Percentiles rank a stretch among this genome's conserved stretches.
These are phyloP conservation scores for Ogataea populi-albae DNA, from an alignment of 805 yeast genomes.

Conservation along the genomic window DNA sequence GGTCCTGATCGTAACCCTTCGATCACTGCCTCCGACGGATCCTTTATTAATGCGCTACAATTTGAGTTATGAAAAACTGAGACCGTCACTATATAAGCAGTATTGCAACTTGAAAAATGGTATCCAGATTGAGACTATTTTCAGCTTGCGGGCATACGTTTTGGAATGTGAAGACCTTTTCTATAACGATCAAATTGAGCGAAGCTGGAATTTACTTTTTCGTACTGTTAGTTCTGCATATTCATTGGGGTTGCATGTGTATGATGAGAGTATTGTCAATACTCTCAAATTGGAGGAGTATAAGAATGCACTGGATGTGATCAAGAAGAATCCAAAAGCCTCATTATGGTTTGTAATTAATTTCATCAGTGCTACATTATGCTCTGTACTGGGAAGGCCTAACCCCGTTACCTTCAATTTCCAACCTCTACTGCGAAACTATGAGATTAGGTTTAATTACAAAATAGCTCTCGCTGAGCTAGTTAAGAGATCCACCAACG, in stretches of 20 bases:
- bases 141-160: constrained; percentile 48
- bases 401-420: constrained; percentile 47
- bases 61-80: constrained; percentile 22
- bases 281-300: constrained; percentile 31
- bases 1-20: constrained; percentile 41
- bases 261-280: constrained; percentile 32
- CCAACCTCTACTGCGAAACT: constrained; percentile 32
- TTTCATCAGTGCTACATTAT: constrained; percentile 45
- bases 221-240: constrained; percentile 49
- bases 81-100: constrained; percentile 35
- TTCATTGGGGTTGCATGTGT: constrained; percentile 50
- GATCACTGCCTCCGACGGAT: constrained; percentile 31
- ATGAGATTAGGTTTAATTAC: constrained; percentile 35
- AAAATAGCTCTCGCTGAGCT: constrained; percentile 51
- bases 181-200: constrained; percentile 47
- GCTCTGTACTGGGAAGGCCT: constrained; percentile 53
- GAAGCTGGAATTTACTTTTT: constrained; percentile 51
- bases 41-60: constrained; percentile 22
- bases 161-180: constrained; percentile 51
- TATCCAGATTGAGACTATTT: constrained; percentile 43
- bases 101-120: constrained; percentile 46
- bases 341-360: constrained; percentile 51
- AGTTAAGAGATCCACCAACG: constrained; percentile 44
- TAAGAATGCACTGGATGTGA: constrained; percentile 28
- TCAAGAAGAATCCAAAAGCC: constrained; percentile 36